phyloP scores from a whole-genome alignment of 768 basidiomycete species.

The Aureoboletus auriporus region DNA sequence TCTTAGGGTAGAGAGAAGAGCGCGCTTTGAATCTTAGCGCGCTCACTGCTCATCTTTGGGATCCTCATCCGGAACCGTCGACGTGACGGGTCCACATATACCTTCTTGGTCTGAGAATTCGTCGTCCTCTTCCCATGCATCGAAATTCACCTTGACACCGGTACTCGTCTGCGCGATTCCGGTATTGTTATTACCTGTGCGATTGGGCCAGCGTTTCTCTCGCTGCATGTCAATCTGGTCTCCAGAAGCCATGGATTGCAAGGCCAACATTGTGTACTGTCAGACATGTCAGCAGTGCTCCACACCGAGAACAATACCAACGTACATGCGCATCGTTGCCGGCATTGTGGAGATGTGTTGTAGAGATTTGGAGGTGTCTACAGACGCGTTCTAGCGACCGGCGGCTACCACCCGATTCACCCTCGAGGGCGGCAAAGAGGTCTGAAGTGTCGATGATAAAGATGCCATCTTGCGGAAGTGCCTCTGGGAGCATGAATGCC shows the following conservation, averaged over 20 bases:
- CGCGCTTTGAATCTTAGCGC: not conserved
- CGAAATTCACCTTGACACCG: constrained; percentile 52
- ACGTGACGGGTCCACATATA: constrained; percentile 22
- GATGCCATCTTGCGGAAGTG: constrained; percentile 45
- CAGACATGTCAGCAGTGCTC: not conserved
- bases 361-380: constrained; percentile 54
- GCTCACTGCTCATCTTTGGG: constrained; percentile 4
- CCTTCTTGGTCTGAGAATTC: constrained; percentile 46
- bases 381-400: constrained; percentile 59
- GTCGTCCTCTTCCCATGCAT: constrained; percentile 54
- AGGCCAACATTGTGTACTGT: constrained; percentile 67
- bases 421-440: constrained; percentile 72
- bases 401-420: constrained; percentile 48
- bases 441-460: constrained; percentile 73
- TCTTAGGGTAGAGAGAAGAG: constrained; percentile 4
- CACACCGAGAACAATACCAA: not conserved
- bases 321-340: constrained; percentile 83
- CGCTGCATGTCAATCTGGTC: constrained; percentile 72
- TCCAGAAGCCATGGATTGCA: constrained; percentile 71
- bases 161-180: constrained; percentile 21
- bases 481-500: constrained; percentile 55
- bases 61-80: constrained; percentile 1
- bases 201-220: constrained; percentile 75
- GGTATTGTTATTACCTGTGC: constrained; percentile 29
- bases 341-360: constrained; percentile 69